Evolutionary conservation across 2,329 filamentous ascomycete species (phyloP).

Genomic region (Fusarium sp.): DNA sequence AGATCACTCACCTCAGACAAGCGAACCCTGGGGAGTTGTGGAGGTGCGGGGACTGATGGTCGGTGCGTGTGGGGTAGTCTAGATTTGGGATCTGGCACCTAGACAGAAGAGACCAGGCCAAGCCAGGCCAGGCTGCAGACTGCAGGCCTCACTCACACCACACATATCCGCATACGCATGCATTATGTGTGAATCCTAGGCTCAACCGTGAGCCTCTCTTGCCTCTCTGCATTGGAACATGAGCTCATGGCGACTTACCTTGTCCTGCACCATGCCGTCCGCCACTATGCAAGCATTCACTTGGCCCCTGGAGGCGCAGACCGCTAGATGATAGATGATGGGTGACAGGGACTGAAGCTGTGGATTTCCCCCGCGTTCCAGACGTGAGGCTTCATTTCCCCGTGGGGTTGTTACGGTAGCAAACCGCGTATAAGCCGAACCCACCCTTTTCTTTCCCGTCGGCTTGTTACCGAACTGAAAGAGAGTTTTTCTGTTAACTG

Average conservation of each 20-base stretch:
- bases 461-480: conserved; percentile 25
- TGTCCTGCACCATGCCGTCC: conserved; percentile 12
- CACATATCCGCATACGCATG: neutral
- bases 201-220: conserved; percentile 31
- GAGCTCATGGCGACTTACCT: conserved; percentile 27
- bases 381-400: conserved; percentile 40
- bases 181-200: conserved; percentile 21
- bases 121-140: conserved; percentile 2
- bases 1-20: conserved; percentile 24
- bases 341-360: conserved; percentile 15
- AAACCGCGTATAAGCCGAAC: conserved; percentile 38
- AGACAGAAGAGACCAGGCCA: conserved; percentile 17
- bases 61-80: conserved; percentile 49
- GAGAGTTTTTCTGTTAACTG: conserved; percentile 18
- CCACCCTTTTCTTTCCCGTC: conserved; percentile 34
- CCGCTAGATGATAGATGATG: conserved; percentile 19
- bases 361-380: conserved; percentile 32
- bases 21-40: conserved; percentile 39
- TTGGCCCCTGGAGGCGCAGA: conserved; percentile 36
- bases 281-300: conserved; percentile 12
- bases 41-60: conserved; percentile 49
- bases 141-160: conserved; percentile 3
- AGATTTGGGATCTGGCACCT: conserved; percentile 40
- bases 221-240: conserved; percentile 31
- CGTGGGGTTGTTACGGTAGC: conserved; percentile 28